Percentiles rank a stretch among this genome's conserved stretches.
Evolutionary conservation across 495 filamentous ascomycete species (phyloP).

Genomic region (Pseudoneurospora amorphoporcata): DNA sequence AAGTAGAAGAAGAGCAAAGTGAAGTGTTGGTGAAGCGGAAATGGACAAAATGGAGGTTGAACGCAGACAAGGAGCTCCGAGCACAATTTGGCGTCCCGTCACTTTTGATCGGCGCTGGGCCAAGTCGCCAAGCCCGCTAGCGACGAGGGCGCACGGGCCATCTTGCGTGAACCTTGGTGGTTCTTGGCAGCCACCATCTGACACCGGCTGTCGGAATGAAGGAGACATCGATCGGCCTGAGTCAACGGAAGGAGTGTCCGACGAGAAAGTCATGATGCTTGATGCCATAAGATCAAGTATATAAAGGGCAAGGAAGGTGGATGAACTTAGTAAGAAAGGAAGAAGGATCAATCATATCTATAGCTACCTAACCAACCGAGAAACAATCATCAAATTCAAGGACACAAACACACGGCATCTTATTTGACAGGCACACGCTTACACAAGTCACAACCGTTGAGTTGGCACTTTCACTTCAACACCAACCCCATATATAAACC

Average conservation of each 20-base stretch:
- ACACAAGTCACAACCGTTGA: neutral
- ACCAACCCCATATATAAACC: neutral
- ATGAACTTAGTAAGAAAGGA: neutral
- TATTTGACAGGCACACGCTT: neutral
- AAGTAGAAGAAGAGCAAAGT: neutral
- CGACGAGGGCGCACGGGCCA: neutral
- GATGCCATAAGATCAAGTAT: neutral
- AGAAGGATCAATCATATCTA: neutral
- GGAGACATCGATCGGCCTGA: constrained; percentile 11
- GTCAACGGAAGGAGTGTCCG: constrained; percentile 4
- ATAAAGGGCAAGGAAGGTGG: neutral
- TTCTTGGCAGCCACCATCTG: neutral
- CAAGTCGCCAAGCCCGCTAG: neutral
- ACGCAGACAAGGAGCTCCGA: neutral
- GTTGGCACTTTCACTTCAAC: neutral
- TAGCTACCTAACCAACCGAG: neutral
- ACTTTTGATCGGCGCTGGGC: neutral
- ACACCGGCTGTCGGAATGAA: neutral
- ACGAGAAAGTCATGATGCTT: neutral
- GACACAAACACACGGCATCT: neutral
- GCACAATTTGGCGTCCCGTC: neutral
- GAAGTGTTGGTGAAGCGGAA: neutral
- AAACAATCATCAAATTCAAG: neutral
- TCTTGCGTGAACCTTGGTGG: neutral
- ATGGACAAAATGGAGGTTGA: neutral